phyloP scores from a whole-genome alignment of 495 filamentous ascomycete genomes.

The Paragyromitra xinjiangensis region DNA sequence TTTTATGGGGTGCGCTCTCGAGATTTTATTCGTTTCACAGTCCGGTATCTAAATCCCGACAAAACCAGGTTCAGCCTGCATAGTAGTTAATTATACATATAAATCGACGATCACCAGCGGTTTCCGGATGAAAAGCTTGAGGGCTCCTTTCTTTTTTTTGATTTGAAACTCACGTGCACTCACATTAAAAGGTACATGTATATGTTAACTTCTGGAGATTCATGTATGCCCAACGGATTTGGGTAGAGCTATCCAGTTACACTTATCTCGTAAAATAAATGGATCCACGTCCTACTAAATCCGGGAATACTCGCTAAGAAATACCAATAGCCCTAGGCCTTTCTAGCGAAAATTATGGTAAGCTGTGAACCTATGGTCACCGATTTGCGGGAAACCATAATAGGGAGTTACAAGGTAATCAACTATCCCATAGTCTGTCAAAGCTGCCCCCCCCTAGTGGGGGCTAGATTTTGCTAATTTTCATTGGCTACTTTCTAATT shows the following conservation, averaged over 20 bases:
- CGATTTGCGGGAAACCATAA: too few species aligned
- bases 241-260: background rate
- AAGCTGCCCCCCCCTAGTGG: too few species aligned
- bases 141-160: background rate
- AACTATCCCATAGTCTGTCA: too few species aligned
- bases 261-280: background rate
- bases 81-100: background rate
- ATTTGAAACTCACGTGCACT: background rate
- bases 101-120: background rate
- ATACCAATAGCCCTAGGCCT: too few species aligned
- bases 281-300: background rate
- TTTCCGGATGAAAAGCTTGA: slow-evolving; percentile 2
- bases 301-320: background rate
- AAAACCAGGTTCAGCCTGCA: background rate
- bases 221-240: background rate
- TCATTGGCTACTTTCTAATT: too few species aligned
- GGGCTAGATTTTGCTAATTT: too few species aligned
- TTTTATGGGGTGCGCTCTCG: background rate
- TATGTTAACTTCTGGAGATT: background rate
- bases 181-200: background rate
- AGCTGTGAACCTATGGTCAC: too few species aligned
- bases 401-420: too few species aligned
- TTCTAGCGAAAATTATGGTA: too few species aligned
- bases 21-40: background rate
- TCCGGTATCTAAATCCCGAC: background rate